Evolutionary conservation across 345 rosid genomes (phyloP).

Genomic region (Geranium brycei): DNA sequence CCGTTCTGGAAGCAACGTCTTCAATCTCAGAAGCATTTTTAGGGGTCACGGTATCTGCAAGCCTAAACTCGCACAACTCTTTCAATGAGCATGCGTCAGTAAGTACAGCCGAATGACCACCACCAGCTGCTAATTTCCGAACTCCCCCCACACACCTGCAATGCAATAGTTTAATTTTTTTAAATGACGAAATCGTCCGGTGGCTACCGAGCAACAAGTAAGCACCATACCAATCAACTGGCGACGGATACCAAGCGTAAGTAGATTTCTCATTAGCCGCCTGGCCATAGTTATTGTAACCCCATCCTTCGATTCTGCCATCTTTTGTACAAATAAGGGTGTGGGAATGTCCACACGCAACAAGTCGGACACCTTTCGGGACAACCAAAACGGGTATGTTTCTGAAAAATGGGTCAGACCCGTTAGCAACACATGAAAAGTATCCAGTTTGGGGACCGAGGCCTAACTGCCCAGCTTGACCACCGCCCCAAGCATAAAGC

Average conservation of each 20-base stretch:
- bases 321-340: slow-evolving; percentile 63
- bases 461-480: slow-evolving; percentile 86
- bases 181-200: slow-evolving; percentile 5
- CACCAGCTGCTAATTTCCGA: slow-evolving; percentile 89
- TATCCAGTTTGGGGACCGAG: slow-evolving; percentile 70
- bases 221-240: slow-evolving; percentile 74
- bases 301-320: slow-evolving; percentile 90
- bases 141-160: slow-evolving; percentile 91
- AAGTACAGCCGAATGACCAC: slow-evolving; percentile 93
- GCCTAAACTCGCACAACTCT: slow-evolving; percentile 82
- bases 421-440: slow-evolving; percentile 50
- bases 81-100: slow-evolving; percentile 91
- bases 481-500: slow-evolving; percentile 95
- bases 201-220: slow-evolving; percentile 6
- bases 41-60: slow-evolving; percentile 59
- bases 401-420: slow-evolving; percentile 43
- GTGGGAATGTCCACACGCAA: slow-evolving; percentile 94
- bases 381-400: slow-evolving; percentile 68
- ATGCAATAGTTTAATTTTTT: slow-evolving; percentile 1
- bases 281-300: slow-evolving; percentile 93
- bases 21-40: slow-evolving; percentile 64
- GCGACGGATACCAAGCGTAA: slow-evolving; percentile 94
- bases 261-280: slow-evolving; percentile 80
- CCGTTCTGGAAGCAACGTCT: slow-evolving; percentile 72
- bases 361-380: slow-evolving; percentile 55